These are phyloP conservation scores for Pisolithus marmoratus DNA, from an alignment of 768 basidiomycete species.

Conservation along the genomic window DNA sequence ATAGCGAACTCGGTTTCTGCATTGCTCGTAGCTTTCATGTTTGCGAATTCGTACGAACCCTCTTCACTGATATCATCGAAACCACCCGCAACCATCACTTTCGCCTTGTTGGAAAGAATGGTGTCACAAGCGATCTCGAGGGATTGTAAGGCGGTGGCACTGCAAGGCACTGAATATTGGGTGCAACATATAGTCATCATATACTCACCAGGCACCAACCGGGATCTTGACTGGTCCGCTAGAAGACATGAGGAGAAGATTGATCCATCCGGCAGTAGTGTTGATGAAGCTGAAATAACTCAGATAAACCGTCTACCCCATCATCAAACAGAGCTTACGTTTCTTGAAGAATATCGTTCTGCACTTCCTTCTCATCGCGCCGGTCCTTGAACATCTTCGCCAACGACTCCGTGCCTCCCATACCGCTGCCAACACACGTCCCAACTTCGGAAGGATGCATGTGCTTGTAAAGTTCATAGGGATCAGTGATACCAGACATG, in stretches of 20 bases:
- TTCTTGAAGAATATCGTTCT: conserved; percentile 97
- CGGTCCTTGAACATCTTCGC: conserved; percentile 99
- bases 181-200: not conserved
- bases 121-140: conserved; percentile 98
- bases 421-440: conserved; percentile 90
- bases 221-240: conserved; percentile 99
- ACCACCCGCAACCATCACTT: conserved; percentile 98
- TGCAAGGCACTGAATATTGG: conserved; percentile 23
- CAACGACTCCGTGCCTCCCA: conserved; percentile 92
- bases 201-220: conserved; percentile 88
- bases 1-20: conserved; percentile 96
- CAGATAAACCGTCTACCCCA: conserved; percentile 1
- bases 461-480: conserved; percentile 95
- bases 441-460: conserved; percentile 97
- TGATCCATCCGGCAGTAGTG: conserved; percentile 97
- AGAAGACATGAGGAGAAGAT: conserved; percentile 89
- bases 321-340: conserved; percentile 55
- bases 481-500: conserved; percentile 95
- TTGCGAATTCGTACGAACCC: conserved; percentile 97
- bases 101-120: conserved; percentile 91
- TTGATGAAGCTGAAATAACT: conserved; percentile 80
- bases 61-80: conserved; percentile 99
- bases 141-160: conserved; percentile 96
- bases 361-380: conserved; percentile 95
- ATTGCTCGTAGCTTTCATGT: conserved; percentile 99